phyloP scores from a whole-genome alignment of 1,284 basidiomycete genomes.

The Ceratobasidium sp. region DNA sequence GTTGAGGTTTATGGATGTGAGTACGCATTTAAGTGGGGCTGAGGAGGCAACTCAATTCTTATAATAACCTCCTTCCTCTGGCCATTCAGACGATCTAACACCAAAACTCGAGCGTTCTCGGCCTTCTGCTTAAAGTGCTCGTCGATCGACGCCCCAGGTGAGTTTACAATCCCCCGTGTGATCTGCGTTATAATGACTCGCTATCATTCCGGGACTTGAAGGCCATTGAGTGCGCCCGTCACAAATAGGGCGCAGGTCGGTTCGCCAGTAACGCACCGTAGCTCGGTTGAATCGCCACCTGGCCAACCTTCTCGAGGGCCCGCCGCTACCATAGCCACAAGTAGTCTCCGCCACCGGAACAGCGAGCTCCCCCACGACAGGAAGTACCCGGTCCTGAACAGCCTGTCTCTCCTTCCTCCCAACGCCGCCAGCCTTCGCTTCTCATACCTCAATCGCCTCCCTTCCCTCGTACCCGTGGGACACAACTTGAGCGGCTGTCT shows the following conservation, averaged over 20 bases:
- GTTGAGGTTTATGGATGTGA: slow-evolving; percentile 14
- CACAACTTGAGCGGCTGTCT: slow-evolving; percentile 78
- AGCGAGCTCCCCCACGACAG: slow-evolving; percentile 1
- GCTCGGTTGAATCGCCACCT: slow-evolving; percentile 21
- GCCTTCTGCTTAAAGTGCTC: too few species aligned
- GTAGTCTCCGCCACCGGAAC: slow-evolving; percentile 1
- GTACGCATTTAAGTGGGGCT: too few species aligned
- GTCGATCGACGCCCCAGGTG: too few species aligned
- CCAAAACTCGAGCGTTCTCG: too few species aligned
- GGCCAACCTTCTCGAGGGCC: neutral
- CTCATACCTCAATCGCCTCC: slow-evolving; percentile 62
- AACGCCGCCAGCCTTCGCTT: slow-evolving; percentile 55
- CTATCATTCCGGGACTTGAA: too few species aligned
- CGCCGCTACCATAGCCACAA: neutral
- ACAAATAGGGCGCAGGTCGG: neutral
- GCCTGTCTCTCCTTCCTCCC: slow-evolving; percentile 51
- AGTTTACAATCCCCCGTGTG: too few species aligned
- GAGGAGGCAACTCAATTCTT: too few species aligned
- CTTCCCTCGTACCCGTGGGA: slow-evolving; percentile 83
- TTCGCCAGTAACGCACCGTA: slow-evolving; percentile 24
- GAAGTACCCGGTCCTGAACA: slow-evolving; percentile 40
- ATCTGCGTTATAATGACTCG: too few species aligned
- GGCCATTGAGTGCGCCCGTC: slow-evolving; percentile 33
- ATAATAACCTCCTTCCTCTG: too few species aligned
- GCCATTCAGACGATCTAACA: too few species aligned